Percentiles rank a stretch among this genome's conserved stretches.
Conservation (phyloP, 2,329 filamentous ascomycete genomes). For the Clonostachys chloroleuca region DNA sequence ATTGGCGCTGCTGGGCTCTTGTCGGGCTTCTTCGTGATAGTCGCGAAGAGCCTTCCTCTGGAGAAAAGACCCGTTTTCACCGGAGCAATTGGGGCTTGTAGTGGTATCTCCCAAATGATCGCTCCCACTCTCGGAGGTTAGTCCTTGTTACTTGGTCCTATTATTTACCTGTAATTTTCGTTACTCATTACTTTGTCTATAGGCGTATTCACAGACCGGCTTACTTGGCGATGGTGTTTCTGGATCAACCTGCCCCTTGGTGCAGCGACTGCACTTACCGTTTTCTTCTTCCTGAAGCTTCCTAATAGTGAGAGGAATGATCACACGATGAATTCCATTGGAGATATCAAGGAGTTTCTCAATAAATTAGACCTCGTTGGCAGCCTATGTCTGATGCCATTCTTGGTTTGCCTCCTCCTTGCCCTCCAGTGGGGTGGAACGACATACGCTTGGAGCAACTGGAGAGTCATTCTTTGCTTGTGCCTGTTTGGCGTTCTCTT, state of each 20-base stretch:
- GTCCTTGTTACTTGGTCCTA: conserved; percentile 7
- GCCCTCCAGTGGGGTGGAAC: conserved; percentile 35
- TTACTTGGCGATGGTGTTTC: conserved; percentile 17
- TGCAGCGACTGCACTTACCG: conserved; percentile 8
- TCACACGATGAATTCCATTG: not conserved
- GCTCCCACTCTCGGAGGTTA: conserved; percentile 7
- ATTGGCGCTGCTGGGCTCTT: conserved; percentile 6
- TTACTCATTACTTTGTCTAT: not conserved
- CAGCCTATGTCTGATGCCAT: conserved; percentile 4
- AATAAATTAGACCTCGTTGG: conserved; percentile 14
- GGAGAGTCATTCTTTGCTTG: conserved; percentile 32
- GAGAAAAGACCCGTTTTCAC: conserved; percentile 24
- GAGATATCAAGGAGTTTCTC: not conserved
- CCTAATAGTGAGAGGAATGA: not conserved
- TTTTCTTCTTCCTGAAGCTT: conserved; percentile 14
- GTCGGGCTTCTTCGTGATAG: conserved; percentile 4
- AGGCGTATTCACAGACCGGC: conserved; percentile 9
- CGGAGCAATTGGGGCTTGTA: conserved; percentile 27
- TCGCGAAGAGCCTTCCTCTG: conserved; percentile 3
- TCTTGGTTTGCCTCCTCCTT: conserved; percentile 29
- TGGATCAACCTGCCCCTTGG: conserved; percentile 19
- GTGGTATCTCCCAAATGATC: conserved; percentile 22
- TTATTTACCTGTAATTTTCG: not conserved
- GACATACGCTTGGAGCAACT: conserved; percentile 16
- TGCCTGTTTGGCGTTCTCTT: conserved; percentile 31